A percentile compares a stretch with the other conserved stretches of the same genome.
phyloP scores from a whole-genome alignment of 352 stramenopile genomes.

The Phytophthora europaea region DNA sequence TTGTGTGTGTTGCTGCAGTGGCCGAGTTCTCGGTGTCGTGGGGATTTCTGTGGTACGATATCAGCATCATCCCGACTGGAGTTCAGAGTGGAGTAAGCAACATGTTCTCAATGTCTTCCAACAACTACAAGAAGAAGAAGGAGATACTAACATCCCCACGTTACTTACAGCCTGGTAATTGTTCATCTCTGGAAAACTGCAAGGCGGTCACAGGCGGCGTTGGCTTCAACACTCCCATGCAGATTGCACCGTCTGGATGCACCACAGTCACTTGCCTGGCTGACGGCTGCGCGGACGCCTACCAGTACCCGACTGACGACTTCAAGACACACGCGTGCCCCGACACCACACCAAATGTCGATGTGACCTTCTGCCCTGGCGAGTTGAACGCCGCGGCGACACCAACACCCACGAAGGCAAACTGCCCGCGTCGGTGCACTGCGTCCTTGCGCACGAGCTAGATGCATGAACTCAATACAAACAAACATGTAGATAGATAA shows the following conservation, averaged over 20 bases:
- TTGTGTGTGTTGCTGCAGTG: slow-evolving; percentile 32
- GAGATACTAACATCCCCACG: background rate
- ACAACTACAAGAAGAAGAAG: background rate
- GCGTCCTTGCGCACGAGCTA: slow-evolving; percentile 27
- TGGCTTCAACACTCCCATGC: slow-evolving; percentile 62
- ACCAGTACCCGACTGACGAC: slow-evolving; percentile 54
- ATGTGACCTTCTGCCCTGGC: slow-evolving; percentile 50
- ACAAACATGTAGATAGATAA: slow-evolving; percentile 1
- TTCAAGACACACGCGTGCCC: slow-evolving; percentile 54
- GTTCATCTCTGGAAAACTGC: slow-evolving; percentile 46
- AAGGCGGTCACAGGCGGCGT: slow-evolving; percentile 48
- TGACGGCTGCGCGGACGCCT: slow-evolving; percentile 51
- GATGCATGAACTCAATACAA: background rate
- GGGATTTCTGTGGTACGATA: slow-evolving; percentile 69
- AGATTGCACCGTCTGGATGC: slow-evolving; percentile 54
- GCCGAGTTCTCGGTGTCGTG: slow-evolving; percentile 58
- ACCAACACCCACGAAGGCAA: slow-evolving; percentile 38
- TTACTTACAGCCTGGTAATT: slow-evolving; percentile 44
- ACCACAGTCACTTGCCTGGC: slow-evolving; percentile 43
- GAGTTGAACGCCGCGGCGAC: background rate
- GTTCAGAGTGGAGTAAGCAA: slow-evolving; percentile 34
- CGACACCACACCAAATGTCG: slow-evolving; percentile 44
- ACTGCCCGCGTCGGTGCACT: slow-evolving; percentile 27
- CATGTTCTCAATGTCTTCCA: background rate
- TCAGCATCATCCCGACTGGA: slow-evolving; percentile 70